phyloP scores from a whole-genome alignment of 2,329 filamentous ascomycete genomes.

The Elsinoe arachidis region DNA sequence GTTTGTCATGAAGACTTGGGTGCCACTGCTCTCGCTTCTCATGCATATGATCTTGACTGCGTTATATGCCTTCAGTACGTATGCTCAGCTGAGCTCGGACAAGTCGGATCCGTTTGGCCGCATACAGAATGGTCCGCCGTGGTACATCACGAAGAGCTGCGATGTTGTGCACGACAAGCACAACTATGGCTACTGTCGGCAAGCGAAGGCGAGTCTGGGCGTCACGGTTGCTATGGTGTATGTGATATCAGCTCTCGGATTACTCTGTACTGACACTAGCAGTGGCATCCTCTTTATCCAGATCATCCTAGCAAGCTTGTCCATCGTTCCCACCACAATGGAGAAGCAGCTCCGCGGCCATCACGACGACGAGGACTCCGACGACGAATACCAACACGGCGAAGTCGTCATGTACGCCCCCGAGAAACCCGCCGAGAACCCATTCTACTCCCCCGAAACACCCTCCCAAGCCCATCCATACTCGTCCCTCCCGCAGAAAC shows the following conservation, averaged over 20 bases:
- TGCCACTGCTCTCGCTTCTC: constrained; percentile 54
- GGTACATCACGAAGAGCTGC: constrained; percentile 69
- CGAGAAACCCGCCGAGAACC: constrained; percentile 24
- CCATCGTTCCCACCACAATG: constrained; percentile 36
- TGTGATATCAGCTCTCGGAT: constrained; percentile 10
- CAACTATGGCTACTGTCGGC: constrained; percentile 50
- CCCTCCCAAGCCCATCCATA: constrained; percentile 3
- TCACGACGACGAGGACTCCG: constrained; percentile 18
- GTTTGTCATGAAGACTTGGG: constrained; percentile 60
- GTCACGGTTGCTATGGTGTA: constrained; percentile 56
- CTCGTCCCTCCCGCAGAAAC: constrained; percentile 5
- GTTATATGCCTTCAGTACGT: constrained; percentile 58
- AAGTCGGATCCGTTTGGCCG: constrained; percentile 56
- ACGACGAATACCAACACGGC: constrained; percentile 40
- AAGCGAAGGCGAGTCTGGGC: constrained; percentile 60
- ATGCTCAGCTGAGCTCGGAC: constrained; percentile 66
- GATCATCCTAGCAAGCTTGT: constrained; percentile 51
- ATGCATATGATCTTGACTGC: constrained; percentile 50
- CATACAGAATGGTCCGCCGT: constrained; percentile 51
- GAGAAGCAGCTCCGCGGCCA: constrained; percentile 24
- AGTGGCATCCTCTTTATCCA: constrained; percentile 54
- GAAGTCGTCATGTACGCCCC: constrained; percentile 40
- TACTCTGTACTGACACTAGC: not conserved
- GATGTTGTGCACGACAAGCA: constrained; percentile 38
- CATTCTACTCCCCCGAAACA: constrained; percentile 14